A percentile compares a stretch with the other conserved stretches of the same genome.
Evolutionary conservation across 163 green algal genomes (phyloP).

Genomic region (Chlamydomonas reinhardtii): DNA sequence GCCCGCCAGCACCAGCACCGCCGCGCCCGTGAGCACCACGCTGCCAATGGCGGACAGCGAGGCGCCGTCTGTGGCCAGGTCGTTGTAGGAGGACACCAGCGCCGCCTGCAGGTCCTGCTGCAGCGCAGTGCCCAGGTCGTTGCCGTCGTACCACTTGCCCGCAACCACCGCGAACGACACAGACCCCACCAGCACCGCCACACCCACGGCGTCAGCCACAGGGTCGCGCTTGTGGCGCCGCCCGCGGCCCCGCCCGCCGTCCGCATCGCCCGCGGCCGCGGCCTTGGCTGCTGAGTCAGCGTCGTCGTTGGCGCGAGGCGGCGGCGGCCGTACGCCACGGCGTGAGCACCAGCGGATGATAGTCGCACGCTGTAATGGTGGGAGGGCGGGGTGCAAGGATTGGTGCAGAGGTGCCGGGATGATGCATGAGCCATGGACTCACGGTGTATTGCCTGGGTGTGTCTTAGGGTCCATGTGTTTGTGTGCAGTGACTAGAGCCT

Average conservation of each 20-base stretch:
- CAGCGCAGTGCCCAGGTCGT: background rate
- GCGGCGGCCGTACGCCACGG: background rate
- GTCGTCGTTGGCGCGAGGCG: background rate
- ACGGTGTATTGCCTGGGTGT: too few species aligned
- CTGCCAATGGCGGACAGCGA: background rate
- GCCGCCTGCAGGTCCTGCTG: background rate
- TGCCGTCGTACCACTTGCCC: constrained; percentile 5
- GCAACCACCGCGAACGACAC: background rate
- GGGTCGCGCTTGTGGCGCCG: background rate
- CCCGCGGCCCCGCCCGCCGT: background rate
- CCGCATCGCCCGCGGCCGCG: background rate
- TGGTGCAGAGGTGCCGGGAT: too few species aligned
- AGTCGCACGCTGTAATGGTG: background rate
- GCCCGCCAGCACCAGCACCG: background rate
- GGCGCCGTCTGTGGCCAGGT: background rate
- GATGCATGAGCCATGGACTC: too few species aligned
- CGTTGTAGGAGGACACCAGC: background rate
- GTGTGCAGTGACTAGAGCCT: too few species aligned
- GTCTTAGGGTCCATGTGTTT: too few species aligned
- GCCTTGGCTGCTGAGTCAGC: background rate
- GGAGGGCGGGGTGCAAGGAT: background rate
- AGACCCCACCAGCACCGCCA: background rate
- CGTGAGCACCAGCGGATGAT: background rate
- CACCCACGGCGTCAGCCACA: background rate
- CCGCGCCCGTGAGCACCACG: background rate